Evolutionary conservation across 768 basidiomycete species (phyloP).

Genomic region (Hypholoma fasciculare): DNA sequence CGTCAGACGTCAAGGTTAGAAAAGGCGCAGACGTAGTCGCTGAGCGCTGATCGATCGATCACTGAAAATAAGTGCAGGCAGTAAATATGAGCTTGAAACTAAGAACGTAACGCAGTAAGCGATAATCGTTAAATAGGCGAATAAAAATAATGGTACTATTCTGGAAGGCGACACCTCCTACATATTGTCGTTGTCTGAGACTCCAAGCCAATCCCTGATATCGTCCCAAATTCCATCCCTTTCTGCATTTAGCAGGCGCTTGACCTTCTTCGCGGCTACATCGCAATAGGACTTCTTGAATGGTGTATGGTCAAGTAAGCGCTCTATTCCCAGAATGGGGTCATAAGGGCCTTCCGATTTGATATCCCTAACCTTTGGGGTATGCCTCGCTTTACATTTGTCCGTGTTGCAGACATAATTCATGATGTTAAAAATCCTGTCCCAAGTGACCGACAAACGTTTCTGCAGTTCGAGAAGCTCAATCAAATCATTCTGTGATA

Average conservation of each 20-base stretch:
- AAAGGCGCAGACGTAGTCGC: no score
- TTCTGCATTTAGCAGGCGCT: not conserved
- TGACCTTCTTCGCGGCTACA: not conserved
- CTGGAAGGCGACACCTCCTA: no score
- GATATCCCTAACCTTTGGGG: not conserved
- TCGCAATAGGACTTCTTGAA: not conserved
- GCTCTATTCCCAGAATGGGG: not conserved
- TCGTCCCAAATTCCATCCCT: not conserved
- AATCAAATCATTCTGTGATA: not conserved
- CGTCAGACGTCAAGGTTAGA: no score
- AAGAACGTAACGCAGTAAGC: no score
- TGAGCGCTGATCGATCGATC: no score
- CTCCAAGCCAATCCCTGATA: no score
- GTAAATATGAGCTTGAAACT: no score
- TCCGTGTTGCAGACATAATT: not conserved
- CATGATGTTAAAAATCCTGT: not conserved
- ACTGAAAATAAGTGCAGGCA: no score
- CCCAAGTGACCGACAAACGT: not conserved
- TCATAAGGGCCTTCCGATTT: not conserved
- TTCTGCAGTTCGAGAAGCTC: not conserved
- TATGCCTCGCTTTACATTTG: no score
- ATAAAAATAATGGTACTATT: no score
- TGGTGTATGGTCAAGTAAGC: not conserved
- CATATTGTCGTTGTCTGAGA: no score
- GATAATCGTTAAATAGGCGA: no score